Conservation (phyloP, 352 stramenopile species). For the Plasmopara halstedii region DNA sequence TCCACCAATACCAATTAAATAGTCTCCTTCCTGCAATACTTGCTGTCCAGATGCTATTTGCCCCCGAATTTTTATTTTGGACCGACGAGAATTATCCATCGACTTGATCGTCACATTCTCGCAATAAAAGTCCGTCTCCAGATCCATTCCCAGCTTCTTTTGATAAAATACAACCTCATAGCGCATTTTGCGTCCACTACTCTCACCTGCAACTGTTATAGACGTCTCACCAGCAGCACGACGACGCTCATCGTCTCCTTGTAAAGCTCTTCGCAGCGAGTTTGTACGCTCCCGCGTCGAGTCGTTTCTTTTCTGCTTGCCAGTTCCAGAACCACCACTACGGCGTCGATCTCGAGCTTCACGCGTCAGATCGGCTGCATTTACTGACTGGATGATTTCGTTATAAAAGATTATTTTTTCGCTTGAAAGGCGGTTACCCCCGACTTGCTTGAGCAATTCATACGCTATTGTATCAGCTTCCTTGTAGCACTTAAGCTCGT, state of each 20-base stretch:
- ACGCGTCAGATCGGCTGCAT: slow-evolving; percentile 63
- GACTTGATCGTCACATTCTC: slow-evolving; percentile 82
- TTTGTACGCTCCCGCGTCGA: slow-evolving; percentile 56
- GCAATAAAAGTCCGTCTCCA: slow-evolving; percentile 87
- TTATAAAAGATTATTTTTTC: slow-evolving; percentile 89
- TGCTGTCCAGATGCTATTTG: slow-evolving; percentile 42
- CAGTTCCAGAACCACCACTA: slow-evolving; percentile 24
- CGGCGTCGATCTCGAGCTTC: slow-evolving; percentile 55
- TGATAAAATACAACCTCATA: slow-evolving; percentile 81
- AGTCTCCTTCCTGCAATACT: slow-evolving; percentile 74
- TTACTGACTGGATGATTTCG: slow-evolving; percentile 73
- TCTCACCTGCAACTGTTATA: slow-evolving; percentile 14
- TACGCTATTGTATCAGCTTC: slow-evolving; percentile 83
- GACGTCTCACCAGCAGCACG: slow-evolving; percentile 25
- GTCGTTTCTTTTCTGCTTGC: slow-evolving; percentile 36
- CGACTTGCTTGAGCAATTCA: slow-evolving; percentile 71
- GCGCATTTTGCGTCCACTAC: slow-evolving; percentile 43
- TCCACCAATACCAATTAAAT: slow-evolving; percentile 59
- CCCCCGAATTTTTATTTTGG: slow-evolving; percentile 56
- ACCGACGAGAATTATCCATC: slow-evolving; percentile 42
- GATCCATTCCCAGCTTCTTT: slow-evolving; percentile 75
- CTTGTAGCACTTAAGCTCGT: slow-evolving; percentile 86
- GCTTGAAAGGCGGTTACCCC: slow-evolving; percentile 48
- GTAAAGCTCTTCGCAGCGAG: slow-evolving; percentile 55
- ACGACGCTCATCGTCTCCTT: slow-evolving; percentile 54